Evolutionary conservation across 1,284 basidiomycete species (phyloP), one percentile per base, ranked within the genome.

Genomic region (Sporisorium reilianum): DNA sequence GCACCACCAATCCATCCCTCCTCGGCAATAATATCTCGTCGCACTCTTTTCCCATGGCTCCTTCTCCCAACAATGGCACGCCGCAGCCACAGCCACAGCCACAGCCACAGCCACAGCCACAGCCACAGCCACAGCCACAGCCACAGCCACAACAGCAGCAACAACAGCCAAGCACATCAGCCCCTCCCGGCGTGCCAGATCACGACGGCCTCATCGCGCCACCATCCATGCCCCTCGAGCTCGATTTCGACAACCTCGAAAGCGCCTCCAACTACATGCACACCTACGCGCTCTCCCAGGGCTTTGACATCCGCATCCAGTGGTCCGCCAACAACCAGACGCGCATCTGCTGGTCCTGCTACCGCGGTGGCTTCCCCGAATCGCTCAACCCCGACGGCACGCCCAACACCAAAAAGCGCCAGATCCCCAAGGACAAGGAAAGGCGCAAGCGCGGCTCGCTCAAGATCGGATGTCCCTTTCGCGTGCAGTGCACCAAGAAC

Each of bases 321-420:
- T 75, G 72, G 72, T 75, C 72, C n/a, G 66, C 72, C 64, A 75
- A 75, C 64, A 70, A 75, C 51, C 72, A 75, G 50, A 75, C 72
- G 1, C 63, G 72, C 20, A 75, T 75, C 40, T 75, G 72, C 51
- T 75, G 72, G 72, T 75, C 72, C 7, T 75, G 72, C 46, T 75
- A 70, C 32, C 66, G 72, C 23, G 72, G 72, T 6, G 72, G 72
- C 22, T 75, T 66, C 28, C 72, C 72, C 12, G 72, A 75, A 41
- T 54, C 64, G 20, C 59, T 62, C 66, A 75, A 75, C 23, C 18
- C 66, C 1, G 72, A 75, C 41, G 72, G 72, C 36, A 75, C 72
- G 5, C 72, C 72, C 28, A 75, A 75, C 48, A 48, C 60, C 60
- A 75, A 70, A 22, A 70, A 67, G 49, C 72, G 72, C 11, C 72